These are phyloP conservation scores for Vachellia collinsii DNA, from an alignment of 306 rosid genomes.

Conservation along the genomic window DNA sequence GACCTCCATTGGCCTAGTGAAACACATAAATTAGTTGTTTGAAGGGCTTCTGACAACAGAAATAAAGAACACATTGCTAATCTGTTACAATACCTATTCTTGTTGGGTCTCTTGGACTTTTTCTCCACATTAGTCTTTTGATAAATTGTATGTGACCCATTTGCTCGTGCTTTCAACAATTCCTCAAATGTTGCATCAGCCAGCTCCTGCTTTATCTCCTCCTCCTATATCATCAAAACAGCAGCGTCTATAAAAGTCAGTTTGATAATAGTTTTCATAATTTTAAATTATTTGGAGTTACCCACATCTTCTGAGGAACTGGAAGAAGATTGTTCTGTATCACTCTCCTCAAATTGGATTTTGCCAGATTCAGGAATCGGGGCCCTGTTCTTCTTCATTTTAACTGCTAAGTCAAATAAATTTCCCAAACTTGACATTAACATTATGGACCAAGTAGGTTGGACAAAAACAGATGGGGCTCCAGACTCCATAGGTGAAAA, in stretches of 20 bases:
- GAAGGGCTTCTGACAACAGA: not conserved
- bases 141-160: constrained; percentile 61
- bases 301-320: constrained; percentile 50
- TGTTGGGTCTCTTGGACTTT: constrained; percentile 66
- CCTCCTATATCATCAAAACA: constrained; percentile 49
- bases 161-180: constrained; percentile 74
- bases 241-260: not conserved
- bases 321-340: constrained; percentile 36
- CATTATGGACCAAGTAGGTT: not conserved
- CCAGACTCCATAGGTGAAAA: not conserved
- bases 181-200: constrained; percentile 89
- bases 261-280: not conserved
- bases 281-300: not conserved
- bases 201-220: constrained; percentile 74
- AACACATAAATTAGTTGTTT: constrained; percentile 30
- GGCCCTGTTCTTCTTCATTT: constrained; percentile 36
- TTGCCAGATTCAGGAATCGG: constrained; percentile 30
- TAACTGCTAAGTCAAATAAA: not conserved
- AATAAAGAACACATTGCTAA: not conserved
- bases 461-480: not conserved
- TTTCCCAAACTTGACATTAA: not conserved
- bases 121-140: constrained; percentile 52
- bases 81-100: constrained; percentile 63
- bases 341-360: constrained; percentile 38
- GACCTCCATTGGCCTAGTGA: constrained; percentile 86